Evolutionary conservation across 2,329 filamentous ascomycete genomes (phyloP).

Genomic region (Ustilaginoidea virens): DNA sequence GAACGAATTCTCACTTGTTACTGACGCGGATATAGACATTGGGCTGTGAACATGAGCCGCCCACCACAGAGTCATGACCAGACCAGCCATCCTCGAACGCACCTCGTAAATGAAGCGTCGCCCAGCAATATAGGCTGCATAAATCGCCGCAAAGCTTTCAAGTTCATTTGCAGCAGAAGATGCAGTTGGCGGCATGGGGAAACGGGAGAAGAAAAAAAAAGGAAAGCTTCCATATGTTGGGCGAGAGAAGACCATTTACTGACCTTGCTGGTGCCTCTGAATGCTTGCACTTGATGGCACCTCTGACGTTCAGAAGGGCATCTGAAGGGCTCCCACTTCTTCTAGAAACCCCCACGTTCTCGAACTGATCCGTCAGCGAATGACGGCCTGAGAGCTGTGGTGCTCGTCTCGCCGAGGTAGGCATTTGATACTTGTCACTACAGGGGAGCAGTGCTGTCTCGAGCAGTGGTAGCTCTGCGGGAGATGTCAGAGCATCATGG

Average conservation of each 20-base stretch:
- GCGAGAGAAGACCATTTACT: background rate
- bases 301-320: conserved; percentile 11
- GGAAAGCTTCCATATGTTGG: background rate
- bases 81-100: too few species aligned
- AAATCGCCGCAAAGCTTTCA: too few species aligned
- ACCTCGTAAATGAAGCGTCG: too few species aligned
- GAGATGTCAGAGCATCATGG: conserved; percentile 17
- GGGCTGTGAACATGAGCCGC: too few species aligned
- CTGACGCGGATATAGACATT: too few species aligned
- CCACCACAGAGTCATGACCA: too few species aligned
- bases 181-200: background rate
- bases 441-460: conserved; percentile 19
- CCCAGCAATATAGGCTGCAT: too few species aligned
- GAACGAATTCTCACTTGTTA: too few species aligned
- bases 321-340: conserved; percentile 10
- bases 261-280: conserved; percentile 4
- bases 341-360: background rate
- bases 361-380: background rate
- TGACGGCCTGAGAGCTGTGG: background rate
- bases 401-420: conserved; percentile 2
- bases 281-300: background rate
- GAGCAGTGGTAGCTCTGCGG: conserved; percentile 21
- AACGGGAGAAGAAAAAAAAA: background rate
- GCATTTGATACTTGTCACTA: conserved; percentile 8
- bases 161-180: background rate